phyloP scores from a whole-genome alignment of 2,329 filamentous ascomycete genomes.

The Botrytis pseudocinerea region DNA sequence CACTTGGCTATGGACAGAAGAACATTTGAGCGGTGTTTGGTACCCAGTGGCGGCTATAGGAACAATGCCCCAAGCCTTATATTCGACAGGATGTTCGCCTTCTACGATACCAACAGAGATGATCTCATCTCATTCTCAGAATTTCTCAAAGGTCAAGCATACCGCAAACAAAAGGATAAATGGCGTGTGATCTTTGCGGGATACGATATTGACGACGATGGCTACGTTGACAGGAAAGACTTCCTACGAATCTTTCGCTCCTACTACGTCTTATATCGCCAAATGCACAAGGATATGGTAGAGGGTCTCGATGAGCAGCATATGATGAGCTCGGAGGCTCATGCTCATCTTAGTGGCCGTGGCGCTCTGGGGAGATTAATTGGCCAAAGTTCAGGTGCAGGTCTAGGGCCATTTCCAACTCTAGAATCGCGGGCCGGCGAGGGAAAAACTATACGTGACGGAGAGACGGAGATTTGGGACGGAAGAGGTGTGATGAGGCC shows the following conservation, averaged over 20 bases:
- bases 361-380: constrained; percentile 63
- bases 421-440: constrained; percentile 58
- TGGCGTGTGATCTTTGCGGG: constrained; percentile 77
- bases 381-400: constrained; percentile 49
- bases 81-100: constrained; percentile 94
- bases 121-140: constrained; percentile 90
- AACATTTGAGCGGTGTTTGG: constrained; percentile 88
- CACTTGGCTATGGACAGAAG: constrained; percentile 84
- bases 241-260: constrained; percentile 90
- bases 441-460: constrained; percentile 67
- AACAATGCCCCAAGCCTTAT: constrained; percentile 83
- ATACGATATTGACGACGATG: constrained; percentile 88
- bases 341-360: constrained; percentile 72
- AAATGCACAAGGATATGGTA: constrained; percentile 82
- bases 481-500: constrained; percentile 60
- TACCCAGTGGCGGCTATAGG: constrained; percentile 77
- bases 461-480: constrained; percentile 64
- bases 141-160: constrained; percentile 80
- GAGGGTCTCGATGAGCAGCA: constrained; percentile 76
- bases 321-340: constrained; percentile 71
- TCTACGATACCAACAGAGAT: constrained; percentile 90
- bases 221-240: constrained; percentile 80
- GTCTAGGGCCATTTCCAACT: constrained; percentile 53
- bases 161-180: constrained; percentile 66
- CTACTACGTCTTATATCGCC: constrained; percentile 87